Evolutionary conservation across 208 protist genomes (phyloP).

Genomic region (Leishmania amazonensis): DNA sequence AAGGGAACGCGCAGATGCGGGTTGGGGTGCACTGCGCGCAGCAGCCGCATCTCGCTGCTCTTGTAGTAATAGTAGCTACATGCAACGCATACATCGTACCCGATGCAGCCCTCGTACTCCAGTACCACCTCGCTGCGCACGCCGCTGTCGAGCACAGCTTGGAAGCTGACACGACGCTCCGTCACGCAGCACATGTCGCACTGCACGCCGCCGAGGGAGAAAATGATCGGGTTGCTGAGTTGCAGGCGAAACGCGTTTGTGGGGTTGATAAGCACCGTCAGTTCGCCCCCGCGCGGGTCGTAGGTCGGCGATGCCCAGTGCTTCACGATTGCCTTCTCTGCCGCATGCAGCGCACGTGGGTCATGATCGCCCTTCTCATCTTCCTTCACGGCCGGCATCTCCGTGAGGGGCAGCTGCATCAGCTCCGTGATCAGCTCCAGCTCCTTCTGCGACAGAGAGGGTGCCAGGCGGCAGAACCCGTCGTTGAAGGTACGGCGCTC

Average conservation of each 20-base stretch:
- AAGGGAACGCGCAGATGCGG: slow-evolving; percentile 23
- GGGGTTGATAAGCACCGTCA: slow-evolving; percentile 27
- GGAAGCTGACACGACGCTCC: slow-evolving; percentile 16
- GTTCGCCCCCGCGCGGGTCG: slow-evolving; percentile 19
- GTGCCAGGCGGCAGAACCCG: slow-evolving; percentile 18
- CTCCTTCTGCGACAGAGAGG: slow-evolving; percentile 14
- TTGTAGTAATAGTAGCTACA: slow-evolving; percentile 51
- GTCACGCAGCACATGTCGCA: slow-evolving; percentile 36
- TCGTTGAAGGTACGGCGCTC: slow-evolving; percentile 25
- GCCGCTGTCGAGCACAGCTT: slow-evolving; percentile 34
- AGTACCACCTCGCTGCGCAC: slow-evolving; percentile 25
- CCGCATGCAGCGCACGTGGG: not conserved
- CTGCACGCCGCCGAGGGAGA: slow-evolving; percentile 8
- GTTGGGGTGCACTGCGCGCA: slow-evolving; percentile 31
- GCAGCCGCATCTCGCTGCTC: slow-evolving; percentile 26
- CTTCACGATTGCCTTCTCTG: slow-evolving; percentile 18
- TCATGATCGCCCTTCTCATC: not conserved
- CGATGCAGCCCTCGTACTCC: slow-evolving; percentile 17
- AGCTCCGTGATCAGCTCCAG: slow-evolving; percentile 11
- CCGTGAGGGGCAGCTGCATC: slow-evolving; percentile 31
- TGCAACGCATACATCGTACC: slow-evolving; percentile 49
- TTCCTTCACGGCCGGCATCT: not conserved
- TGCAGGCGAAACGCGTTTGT: slow-evolving; percentile 33
- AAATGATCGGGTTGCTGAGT: slow-evolving; percentile 26
- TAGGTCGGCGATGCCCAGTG: slow-evolving; percentile 28